Evolutionary conservation across 2,329 filamentous ascomycete species (phyloP), one percentile per base, ranked within the genome.

Genomic region (Alternaria consortialis): DNA sequence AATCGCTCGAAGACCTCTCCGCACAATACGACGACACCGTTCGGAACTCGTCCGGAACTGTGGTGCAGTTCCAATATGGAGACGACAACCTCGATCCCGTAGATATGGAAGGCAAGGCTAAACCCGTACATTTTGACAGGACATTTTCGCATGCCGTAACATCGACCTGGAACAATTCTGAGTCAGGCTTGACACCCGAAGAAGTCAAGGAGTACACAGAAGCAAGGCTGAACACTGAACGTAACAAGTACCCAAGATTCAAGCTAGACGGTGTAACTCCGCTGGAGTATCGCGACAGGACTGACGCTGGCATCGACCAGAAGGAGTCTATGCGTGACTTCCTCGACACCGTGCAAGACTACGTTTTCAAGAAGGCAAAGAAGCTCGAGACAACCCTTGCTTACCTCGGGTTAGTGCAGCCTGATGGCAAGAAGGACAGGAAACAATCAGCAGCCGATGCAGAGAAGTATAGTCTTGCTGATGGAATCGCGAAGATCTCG

Each of bases 41-140:
- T 0, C 88, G 95, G 58, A 98, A 94, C 29, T 97, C 94, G 0
- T 90, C 90, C 2, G 91, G 91, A 7, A 90, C 89, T 32, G 91
- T 99, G 62, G 93, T 99, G 2, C 95, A 99, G 76, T 98, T 99
- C 81, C 93, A 97, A 74, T 99, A 97, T 72, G 95, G 95, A 77
- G 95, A 95, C 32, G 95, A 99, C 74, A 94, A 94, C 65, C 84
- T 99, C 32, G 95, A 99, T 77, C 95, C 95, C 1, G 91, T 97
- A 20, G 94, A 98, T 75, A 99, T 99, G 94, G 95, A 99, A 79
- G 95, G 93, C 43, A 90, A 91, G 64, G 94, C 93, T 7, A 92
- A 92, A 70, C 95, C 95, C 5, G 95, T 99, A 52, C 87, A 97
- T 74, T 97, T 98, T 74, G 88, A 92, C 53, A 89, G 94, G 47